Base-by-base conservation (phyloP, 768 basidiomycete species). In the Peribolospora baueri region DNA sequence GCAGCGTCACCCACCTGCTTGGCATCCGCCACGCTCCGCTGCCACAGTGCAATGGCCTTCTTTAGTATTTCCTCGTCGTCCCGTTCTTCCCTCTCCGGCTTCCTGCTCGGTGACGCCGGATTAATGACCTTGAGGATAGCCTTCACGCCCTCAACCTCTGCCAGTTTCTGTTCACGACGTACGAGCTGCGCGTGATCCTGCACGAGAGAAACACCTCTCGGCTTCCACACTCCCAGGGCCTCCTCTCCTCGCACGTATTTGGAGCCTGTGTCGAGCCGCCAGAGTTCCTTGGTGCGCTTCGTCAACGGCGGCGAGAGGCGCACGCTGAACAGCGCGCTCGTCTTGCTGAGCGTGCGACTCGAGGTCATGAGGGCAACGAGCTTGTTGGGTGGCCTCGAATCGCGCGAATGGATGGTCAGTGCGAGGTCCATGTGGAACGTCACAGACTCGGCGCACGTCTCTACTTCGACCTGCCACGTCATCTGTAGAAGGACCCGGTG, bases 191-290 rank as follows among this genome's bases (percentile, higher is more conserved):
- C 71, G 64, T 84, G 82, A 64, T 95, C 91, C 60, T 91, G 80
- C 38, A 98, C 81, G 7, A 87, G 79, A 1, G 81, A 80, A 38
- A 95, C 74, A 7, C 90, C 85, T 48, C 90, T 75, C 48, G 90
- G 79, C 61, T 78, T 82, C 90, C 91, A 97, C 14, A 73, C 67
- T 5, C 75, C 78, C 39, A 97, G 72, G 3, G 73, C 67, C 62
- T 95, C 90, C 65, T 97, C 90, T 6, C 91, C 91, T 48, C 80
- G 75, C 0, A 98, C 88, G 67, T 90, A 95, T 66, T 87, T 90
- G 68, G 55, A 56, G 40, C 51, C 79, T 1, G 91, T 95, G 69
- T 98, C 87, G 52, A 97, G 71, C 46, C 88, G 73, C 93, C 91
- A 95, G 10, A 98, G 72, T 59, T 95, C 88, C 65, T 78, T 78